Conservation (phyloP, 768 basidiomycete genomes). For the Leccinum broughii region DNA sequence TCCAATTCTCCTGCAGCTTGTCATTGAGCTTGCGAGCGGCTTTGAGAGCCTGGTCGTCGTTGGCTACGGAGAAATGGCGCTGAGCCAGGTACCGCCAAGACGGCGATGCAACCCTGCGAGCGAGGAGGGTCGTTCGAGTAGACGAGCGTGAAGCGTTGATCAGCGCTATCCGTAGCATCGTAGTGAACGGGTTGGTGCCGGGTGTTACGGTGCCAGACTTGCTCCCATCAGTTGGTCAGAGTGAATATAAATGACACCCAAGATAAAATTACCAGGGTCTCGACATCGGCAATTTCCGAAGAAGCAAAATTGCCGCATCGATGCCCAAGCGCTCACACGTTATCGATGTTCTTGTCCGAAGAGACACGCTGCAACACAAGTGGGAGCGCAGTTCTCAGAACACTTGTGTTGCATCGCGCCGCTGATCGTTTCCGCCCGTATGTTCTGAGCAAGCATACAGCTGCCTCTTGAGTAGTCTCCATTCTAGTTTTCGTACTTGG, state of each 20-base stretch:
- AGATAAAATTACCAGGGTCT: background rate
- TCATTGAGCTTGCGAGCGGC: slow-evolving; percentile 36
- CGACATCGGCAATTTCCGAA: background rate
- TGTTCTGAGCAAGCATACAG: background rate
- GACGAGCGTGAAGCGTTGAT: slow-evolving; percentile 15
- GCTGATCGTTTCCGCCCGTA: background rate
- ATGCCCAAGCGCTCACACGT: no score
- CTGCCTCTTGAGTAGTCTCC: no score
- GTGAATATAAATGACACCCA: background rate
- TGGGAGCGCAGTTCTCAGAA: slow-evolving; percentile 50
- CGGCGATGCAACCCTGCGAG: slow-evolving; percentile 8
- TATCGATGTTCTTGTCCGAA: background rate
- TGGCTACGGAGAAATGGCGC: slow-evolving; percentile 36
- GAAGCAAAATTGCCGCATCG: background rate
- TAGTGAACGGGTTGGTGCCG: background rate
- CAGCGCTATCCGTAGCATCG: slow-evolving; percentile 28
- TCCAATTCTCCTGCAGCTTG: slow-evolving; percentile 70
- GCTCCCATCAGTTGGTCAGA: background rate
- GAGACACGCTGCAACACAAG: slow-evolving; percentile 29
- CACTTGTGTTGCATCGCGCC: slow-evolving; percentile 33
- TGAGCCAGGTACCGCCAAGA: slow-evolving; percentile 26
- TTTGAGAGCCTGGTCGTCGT: slow-evolving; percentile 25
- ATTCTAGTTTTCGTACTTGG: background rate
- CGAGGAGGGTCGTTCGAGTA: slow-evolving; percentile 10
- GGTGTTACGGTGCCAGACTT: background rate